Conservation (phyloP, 352 stramenopile genomes). For the Phytophthora colocasiae region DNA sequence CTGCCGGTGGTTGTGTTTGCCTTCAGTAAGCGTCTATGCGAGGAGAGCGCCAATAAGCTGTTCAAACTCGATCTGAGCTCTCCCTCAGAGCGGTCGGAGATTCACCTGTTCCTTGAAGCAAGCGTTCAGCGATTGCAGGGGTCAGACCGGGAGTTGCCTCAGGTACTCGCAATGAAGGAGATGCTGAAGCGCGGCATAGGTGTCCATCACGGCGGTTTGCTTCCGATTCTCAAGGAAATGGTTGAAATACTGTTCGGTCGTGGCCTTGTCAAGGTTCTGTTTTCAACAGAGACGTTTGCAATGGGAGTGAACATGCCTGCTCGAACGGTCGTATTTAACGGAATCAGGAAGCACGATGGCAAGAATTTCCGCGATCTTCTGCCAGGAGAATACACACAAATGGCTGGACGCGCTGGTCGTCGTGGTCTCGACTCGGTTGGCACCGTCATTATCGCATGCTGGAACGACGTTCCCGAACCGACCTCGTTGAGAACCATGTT, state of each 20-base stretch:
- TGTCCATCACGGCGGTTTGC: constrained; percentile 96
- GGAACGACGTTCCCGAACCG: constrained; percentile 97
- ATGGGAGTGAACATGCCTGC: constrained; percentile 99
- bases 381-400: constrained; percentile 94
- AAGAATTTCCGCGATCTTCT: constrained; percentile 91
- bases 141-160: constrained; percentile 97
- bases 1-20: constrained; percentile 96
- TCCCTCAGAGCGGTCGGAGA: constrained; percentile 80
- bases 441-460: constrained; percentile 97
- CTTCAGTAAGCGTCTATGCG: constrained; percentile 88
- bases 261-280: constrained; percentile 98
- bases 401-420: constrained; percentile 97
- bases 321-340: constrained; percentile 97
- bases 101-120: constrained; percentile 81
- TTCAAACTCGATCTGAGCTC: constrained; percentile 79
- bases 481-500: constrained; percentile 95
- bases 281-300: constrained; percentile 99
- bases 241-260: constrained; percentile 99
- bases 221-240: constrained; percentile 99
- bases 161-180: constrained; percentile 98
- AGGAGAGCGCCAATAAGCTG: constrained; percentile 82
- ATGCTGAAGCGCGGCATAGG: constrained; percentile 97
- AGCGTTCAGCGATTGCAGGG: constrained; percentile 87
- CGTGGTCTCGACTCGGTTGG: constrained; percentile 97
- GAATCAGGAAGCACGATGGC: constrained; percentile 98